Conservation (phyloP, 768 basidiomycete genomes). For the Collybia mongolica region DNA sequence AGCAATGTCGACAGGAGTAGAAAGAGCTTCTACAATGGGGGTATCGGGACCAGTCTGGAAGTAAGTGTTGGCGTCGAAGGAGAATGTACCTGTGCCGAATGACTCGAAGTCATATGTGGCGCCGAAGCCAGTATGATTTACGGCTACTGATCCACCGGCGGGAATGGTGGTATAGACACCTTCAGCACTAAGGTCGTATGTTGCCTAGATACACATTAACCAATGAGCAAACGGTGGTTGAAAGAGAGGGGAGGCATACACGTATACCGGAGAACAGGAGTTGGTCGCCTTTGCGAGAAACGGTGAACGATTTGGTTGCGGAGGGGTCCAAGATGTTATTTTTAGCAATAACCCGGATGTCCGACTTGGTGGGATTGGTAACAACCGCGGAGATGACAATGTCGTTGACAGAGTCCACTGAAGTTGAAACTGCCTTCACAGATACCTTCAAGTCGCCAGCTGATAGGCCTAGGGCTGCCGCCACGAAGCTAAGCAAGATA, state of each 20-base stretch:
- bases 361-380: slow-evolving; percentile 2
- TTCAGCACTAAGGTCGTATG: slow-evolving; percentile 1
- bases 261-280: slow-evolving; percentile 6
- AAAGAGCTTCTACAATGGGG: neutral
- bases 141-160: slow-evolving; percentile 4
- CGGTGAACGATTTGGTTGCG: slow-evolving; percentile 2
- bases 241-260: neutral
- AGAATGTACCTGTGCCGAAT: slow-evolving; percentile 6
- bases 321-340: slow-evolving; percentile 5
- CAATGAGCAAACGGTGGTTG: neutral
- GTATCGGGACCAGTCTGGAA: slow-evolving; percentile 5
- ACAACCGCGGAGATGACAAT: slow-evolving; percentile 6
- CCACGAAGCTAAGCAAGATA: neutral
- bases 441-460: slow-evolving; percentile 3
- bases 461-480: neutral
- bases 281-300: neutral
- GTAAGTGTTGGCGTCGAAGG: slow-evolving; percentile 1
- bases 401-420: slow-evolving; percentile 1
- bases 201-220: neutral
- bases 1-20: neutral
- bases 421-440: neutral
- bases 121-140: slow-evolving; percentile 8
- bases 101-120: slow-evolving; percentile 8
- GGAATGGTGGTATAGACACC: slow-evolving; percentile 8
- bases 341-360: slow-evolving; percentile 4